phyloP scores from a whole-genome alignment of 78 protist species.

The Chrysochromulina parva region DNA sequence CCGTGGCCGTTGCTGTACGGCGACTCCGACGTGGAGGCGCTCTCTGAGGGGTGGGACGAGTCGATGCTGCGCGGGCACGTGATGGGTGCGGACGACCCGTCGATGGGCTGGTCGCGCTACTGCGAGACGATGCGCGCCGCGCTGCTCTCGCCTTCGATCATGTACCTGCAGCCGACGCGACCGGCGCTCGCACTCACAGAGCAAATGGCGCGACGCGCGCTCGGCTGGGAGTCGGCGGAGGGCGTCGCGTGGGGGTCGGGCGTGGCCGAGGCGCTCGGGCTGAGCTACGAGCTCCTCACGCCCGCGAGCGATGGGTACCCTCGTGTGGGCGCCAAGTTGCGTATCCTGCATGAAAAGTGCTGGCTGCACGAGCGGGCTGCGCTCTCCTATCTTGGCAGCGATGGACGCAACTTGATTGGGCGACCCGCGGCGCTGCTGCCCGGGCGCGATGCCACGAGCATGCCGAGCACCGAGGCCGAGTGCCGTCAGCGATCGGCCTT shows the following conservation, averaged over 20 bases:
- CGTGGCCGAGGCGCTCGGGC: neutral
- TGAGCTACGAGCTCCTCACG: neutral
- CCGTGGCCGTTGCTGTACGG: neutral
- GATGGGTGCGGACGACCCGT: conserved; percentile 16
- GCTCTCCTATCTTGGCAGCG: no score
- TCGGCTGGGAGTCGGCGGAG: neutral
- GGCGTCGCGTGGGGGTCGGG: neutral
- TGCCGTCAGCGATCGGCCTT: neutral
- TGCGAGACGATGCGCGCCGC: neutral
- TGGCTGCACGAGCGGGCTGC: neutral
- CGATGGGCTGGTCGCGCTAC: conserved; percentile 33
- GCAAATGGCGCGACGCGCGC: neutral
- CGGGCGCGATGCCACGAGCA: neutral
- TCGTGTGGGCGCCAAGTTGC: neutral
- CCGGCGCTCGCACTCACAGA: neutral
- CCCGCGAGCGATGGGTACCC: neutral
- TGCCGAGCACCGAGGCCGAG: neutral
- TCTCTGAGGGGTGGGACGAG: neutral
- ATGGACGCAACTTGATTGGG: neutral
- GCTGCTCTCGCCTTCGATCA: neutral
- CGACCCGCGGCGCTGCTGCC: neutral
- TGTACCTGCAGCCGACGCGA: neutral
- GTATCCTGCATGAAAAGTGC: neutral
- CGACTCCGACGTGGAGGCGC: conserved; percentile 13
- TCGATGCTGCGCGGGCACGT: neutral